A percentile compares a stretch with the other conserved stretches of the same genome.
phyloP scores from a whole-genome alignment of 2,329 filamentous ascomycete genomes.

The Claviceps arundinis region DNA sequence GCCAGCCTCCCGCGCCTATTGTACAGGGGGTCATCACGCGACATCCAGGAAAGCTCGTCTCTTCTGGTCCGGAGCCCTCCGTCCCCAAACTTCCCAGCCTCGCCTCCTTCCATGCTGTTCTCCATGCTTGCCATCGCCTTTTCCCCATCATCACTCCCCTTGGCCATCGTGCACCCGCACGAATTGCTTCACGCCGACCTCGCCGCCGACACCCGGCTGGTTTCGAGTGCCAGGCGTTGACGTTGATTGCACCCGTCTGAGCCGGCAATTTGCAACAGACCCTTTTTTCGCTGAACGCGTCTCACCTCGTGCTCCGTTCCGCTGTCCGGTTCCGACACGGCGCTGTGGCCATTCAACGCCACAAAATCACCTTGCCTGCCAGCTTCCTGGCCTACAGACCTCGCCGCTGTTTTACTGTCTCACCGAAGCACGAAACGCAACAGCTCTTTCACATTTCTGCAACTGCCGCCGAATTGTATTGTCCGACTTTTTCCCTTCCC shows the following conservation, averaged over 20 bases:
- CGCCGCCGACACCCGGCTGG: constrained; percentile 2
- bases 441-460: background rate
- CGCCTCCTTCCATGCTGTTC: background rate
- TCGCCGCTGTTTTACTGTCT: no score
- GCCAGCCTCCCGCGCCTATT: no score
- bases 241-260: background rate
- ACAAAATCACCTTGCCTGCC: background rate
- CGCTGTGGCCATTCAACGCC: background rate
- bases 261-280: background rate
- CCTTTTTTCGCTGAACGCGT: background rate
- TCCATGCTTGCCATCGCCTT: background rate
- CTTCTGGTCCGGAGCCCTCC: background rate
- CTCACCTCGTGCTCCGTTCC: background rate
- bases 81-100: background rate
- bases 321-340: background rate
- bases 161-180: background rate
- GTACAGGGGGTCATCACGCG: no score
- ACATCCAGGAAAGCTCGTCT: background rate
- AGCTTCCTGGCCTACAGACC: background rate
- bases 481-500: background rate
- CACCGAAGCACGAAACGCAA: background rate
- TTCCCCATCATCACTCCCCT: background rate
- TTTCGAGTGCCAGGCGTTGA: background rate
- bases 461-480: background rate
- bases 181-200: constrained; percentile 3